Evolutionary conservation across 495 filamentous ascomycete species (phyloP).

Genomic region (Immersiella caudata): DNA sequence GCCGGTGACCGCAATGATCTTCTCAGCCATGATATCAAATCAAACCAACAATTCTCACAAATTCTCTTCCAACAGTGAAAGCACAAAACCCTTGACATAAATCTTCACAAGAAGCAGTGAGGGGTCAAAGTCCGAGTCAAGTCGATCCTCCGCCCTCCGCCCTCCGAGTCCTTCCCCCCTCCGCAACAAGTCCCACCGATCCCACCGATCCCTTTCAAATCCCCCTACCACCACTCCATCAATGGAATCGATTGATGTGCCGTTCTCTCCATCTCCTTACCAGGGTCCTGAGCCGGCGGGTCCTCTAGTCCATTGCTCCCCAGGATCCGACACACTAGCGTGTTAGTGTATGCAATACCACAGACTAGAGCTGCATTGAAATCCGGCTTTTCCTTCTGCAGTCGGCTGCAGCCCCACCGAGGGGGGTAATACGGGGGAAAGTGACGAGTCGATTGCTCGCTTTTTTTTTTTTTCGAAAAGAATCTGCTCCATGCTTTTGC

Average conservation of each 20-base stretch:
- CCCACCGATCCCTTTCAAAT: too few relatives aligned
- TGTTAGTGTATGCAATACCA: neutral
- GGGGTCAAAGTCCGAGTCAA: too few relatives aligned
- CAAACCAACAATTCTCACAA: neutral
- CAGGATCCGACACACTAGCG: slow-evolving; percentile 4
- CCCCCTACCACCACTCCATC: too few relatives aligned
- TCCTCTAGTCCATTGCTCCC: neutral
- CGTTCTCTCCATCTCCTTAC: too few relatives aligned
- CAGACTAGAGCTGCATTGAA: neutral
- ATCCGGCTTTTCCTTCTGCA: neutral
- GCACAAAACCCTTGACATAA: too few relatives aligned
- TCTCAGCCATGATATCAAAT: slow-evolving; percentile 13
- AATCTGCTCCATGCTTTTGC: too few relatives aligned
- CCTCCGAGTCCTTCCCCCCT: too few relatives aligned
- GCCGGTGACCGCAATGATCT: slow-evolving; percentile 25
- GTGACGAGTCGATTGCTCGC: neutral
- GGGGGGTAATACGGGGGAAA: neutral
- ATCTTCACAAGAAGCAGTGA: too few relatives aligned
- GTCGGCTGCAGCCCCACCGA: neutral
- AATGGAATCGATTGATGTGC: too few relatives aligned
- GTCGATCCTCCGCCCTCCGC: too few relatives aligned
- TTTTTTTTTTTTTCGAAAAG: neutral
- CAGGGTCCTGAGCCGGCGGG: too few relatives aligned
- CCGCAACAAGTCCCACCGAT: too few relatives aligned
- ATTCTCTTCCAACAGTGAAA: neutral